These are phyloP conservation scores for Aquilaria yunnanensis DNA, from an alignment of 345 rosid species.

Conservation along the genomic window DNA sequence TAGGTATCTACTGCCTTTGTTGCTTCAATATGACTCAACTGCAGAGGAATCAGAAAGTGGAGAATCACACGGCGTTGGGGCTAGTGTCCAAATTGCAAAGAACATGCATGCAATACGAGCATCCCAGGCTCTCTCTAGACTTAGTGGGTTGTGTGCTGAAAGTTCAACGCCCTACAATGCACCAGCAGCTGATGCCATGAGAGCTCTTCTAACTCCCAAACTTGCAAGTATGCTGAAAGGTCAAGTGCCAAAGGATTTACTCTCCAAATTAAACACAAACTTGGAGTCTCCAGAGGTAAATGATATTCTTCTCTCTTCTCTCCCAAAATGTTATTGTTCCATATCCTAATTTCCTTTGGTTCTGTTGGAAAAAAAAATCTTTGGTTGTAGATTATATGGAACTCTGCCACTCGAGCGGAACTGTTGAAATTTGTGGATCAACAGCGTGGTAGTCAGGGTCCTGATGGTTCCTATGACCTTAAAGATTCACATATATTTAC, in stretches of 20 bases:
- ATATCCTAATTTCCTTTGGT: conserved; percentile 19
- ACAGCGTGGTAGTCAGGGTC: conserved; percentile 74
- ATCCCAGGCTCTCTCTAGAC: conserved; percentile 84
- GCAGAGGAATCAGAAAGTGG: conserved; percentile 74
- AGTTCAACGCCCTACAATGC: conserved; percentile 64
- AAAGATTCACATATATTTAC: conserved; percentile 64
- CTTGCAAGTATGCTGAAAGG: conserved; percentile 88
- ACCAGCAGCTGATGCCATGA: conserved; percentile 59
- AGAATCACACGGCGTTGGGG: conserved; percentile 93
- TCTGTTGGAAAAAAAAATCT: conserved; percentile 1
- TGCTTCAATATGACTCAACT: conserved; percentile 98
- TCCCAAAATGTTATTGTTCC: conserved; percentile 5
- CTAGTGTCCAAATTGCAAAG: conserved; percentile 95
- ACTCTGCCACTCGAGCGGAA: conserved; percentile 89
- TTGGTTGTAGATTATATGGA: conserved; percentile 86
- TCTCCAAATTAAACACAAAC: conserved; percentile 76
- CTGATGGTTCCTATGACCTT: conserved; percentile 95
- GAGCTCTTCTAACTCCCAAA: conserved; percentile 88
- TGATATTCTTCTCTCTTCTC: conserved; percentile 10
- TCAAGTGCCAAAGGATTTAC: conserved; percentile 66
- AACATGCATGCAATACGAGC: conserved; percentile 90
- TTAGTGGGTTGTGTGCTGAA: conserved; percentile 69
- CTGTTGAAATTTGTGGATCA: conserved; percentile 85
- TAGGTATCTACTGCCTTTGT: conserved; percentile 92
- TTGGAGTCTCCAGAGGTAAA: conserved; percentile 99